A percentile compares a stretch with the other conserved stretches of the same genome.
phyloP scores from a whole-genome alignment of 495 filamentous ascomycete species.

The Tetracladium setigerum region DNA sequence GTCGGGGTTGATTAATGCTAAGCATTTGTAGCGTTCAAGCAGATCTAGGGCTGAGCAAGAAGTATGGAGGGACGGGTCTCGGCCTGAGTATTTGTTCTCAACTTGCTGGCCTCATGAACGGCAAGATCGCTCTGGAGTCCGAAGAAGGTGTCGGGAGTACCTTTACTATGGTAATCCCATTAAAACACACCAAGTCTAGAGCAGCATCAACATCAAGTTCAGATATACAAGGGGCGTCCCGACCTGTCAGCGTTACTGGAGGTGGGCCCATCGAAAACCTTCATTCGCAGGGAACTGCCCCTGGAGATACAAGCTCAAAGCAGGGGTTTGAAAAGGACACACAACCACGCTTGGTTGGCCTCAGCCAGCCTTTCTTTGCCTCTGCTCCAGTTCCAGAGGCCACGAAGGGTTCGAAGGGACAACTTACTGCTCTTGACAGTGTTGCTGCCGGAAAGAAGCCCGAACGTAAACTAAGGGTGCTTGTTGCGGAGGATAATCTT shows the following conservation, averaged over 20 bases:
- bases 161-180: slow-evolving; percentile 77
- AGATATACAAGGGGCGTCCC: slow-evolving; percentile 7
- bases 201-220: slow-evolving; percentile 36
- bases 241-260: slow-evolving; percentile 5
- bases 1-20: too few species aligned
- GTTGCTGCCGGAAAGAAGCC: slow-evolving; percentile 35
- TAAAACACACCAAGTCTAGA: slow-evolving; percentile 64
- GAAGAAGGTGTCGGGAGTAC: slow-evolving; percentile 66
- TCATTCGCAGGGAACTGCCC: background rate
- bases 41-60: slow-evolving; percentile 79
- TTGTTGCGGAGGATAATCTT: slow-evolving; percentile 92
- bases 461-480: slow-evolving; percentile 61
- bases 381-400: slow-evolving; percentile 9
- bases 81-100: slow-evolving; percentile 86
- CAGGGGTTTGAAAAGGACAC: slow-evolving; percentile 16
- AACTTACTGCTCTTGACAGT: slow-evolving; percentile 45
- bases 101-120: slow-evolving; percentile 75
- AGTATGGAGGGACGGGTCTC: slow-evolving; percentile 86
- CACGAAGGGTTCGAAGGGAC: slow-evolving; percentile 21
- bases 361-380: slow-evolving; percentile 80
- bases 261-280: background rate
- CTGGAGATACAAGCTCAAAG: background rate
- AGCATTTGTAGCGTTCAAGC: slow-evolving; percentile 54
- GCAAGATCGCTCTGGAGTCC: slow-evolving; percentile 64
- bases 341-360: slow-evolving; percentile 57